Conservation (phyloP, 2,329 filamentous ascomycete species). For the Cytospora schulzeri region DNA sequence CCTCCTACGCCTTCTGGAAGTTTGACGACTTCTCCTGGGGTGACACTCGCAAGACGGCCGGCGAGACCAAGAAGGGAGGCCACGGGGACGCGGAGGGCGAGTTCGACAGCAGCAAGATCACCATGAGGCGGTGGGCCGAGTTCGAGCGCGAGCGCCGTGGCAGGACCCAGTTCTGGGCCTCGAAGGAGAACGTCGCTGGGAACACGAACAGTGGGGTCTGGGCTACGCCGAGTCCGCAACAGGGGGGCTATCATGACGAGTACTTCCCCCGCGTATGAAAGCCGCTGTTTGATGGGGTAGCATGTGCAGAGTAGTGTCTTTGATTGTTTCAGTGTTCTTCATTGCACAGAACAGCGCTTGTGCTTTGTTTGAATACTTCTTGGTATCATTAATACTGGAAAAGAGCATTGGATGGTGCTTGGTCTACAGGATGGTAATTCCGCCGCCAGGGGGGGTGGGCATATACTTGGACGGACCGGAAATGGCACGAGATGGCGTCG, state of each 20-base stretch:
- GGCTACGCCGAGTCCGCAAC: constrained; percentile 40
- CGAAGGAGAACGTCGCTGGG: constrained; percentile 53
- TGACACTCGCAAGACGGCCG: constrained; percentile 92
- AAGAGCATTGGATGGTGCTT: constrained; percentile 6
- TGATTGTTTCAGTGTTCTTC: not conserved
- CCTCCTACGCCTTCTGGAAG: constrained; percentile 96
- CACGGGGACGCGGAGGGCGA: constrained; percentile 84
- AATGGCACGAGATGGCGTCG: not conserved
- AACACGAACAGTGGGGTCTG: constrained; percentile 40
- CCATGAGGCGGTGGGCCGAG: constrained; percentile 98
- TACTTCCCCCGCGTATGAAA: constrained; percentile 56
- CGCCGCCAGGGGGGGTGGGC: not conserved
- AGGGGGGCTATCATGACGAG: constrained; percentile 53
- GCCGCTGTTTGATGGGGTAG: no score
- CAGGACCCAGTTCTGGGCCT: constrained; percentile 54
- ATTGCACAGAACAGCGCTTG: not conserved
- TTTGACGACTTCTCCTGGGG: constrained; percentile 99
- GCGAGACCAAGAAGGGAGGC: constrained; percentile 84
- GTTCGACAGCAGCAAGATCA: constrained; percentile 98
- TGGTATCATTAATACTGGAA: constrained; percentile 1
- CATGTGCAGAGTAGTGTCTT: not conserved
- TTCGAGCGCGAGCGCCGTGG: constrained; percentile 73
- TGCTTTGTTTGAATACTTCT: constrained; percentile 2
- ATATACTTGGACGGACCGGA: not conserved
- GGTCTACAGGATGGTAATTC: not conserved